Base-by-base conservation (phyloP, 208 protist genomes). In the Trypanosoma avium region DNA sequence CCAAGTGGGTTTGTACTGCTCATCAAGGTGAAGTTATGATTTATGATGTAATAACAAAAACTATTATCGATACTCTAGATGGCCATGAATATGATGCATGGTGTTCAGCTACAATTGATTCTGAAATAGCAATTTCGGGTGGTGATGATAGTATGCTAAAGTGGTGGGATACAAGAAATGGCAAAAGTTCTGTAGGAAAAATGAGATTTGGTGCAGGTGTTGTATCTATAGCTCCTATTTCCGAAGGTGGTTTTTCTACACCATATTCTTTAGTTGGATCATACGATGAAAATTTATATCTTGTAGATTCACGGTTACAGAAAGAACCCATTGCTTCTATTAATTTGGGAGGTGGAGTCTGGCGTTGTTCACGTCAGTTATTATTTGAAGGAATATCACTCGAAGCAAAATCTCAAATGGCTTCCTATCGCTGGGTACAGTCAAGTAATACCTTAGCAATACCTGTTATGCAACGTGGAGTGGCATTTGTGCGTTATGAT, bases 21-120 rank as follows among this genome's bases (percentile, higher is more conserved):
- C 88, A 94, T 73, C 75, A 72, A 27, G 88, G 88, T 10, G 69
- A 47, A 6, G 82, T 86, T 27, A 17, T 82, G 43, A 42, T 90
- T 15, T 86, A 84, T 70, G 62, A 87, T 54, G 17, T 75, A 15
- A 46, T 22, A 13, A 50, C 56, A 27, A 47, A 66, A 12, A 27
- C 24, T 7, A 66, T 86, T 42, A 48, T 64, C 8, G 68, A 60
- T 15, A 53, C 45, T 46, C 60, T 90, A 46, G 71, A 84, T 48
- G 76, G 73, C 24, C 89, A 95, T 61, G 81, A 88, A 45, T 93
- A 81, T 58, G 89, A 95, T 63, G 86, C 89, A 38, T 95, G 89
- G 86, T 95, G 89, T 70, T 75, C 79, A 47, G 83, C 86, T 9
- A 72, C 61, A 33, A 55, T 38, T 22, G 36, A 15, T 29, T 45